Conservation (phyloP, 768 basidiomycete species). For the Dendrothele bispora region DNA sequence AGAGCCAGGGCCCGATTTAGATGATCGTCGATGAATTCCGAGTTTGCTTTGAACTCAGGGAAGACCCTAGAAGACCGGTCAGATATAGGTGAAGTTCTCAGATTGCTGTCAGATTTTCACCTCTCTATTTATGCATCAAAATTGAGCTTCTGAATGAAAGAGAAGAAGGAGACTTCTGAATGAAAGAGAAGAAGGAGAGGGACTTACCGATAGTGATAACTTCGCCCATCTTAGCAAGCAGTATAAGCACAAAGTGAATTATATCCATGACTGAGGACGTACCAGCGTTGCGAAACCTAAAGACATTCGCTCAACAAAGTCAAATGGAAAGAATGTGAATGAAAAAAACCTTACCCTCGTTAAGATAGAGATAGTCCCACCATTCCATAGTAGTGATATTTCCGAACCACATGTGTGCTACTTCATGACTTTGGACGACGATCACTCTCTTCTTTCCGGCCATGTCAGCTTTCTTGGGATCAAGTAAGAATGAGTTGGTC, state of each 20-base stretch:
- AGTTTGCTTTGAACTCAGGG: slow-evolving; percentile 66
- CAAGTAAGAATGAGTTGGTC: slow-evolving; percentile 62
- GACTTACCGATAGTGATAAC: slow-evolving; percentile 55
- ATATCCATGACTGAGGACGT: not conserved
- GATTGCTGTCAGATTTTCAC: slow-evolving; percentile 7
- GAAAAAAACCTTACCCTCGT: slow-evolving; percentile 40
- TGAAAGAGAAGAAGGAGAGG: too few species aligned
- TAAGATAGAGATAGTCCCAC: slow-evolving; percentile 59
- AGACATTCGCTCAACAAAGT: not conserved
- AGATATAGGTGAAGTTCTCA: slow-evolving; percentile 37
- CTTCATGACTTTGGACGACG: slow-evolving; percentile 61
- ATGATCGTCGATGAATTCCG: slow-evolving; percentile 57
- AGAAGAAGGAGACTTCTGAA: too few species aligned
- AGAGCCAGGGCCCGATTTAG: slow-evolving; percentile 57
- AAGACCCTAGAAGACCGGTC: slow-evolving; percentile 34
- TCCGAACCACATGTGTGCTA: slow-evolving; percentile 67
- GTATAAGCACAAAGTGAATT: not conserved
- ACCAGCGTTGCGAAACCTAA: slow-evolving; percentile 20
- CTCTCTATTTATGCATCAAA: too few species aligned
- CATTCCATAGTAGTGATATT: slow-evolving; percentile 72
- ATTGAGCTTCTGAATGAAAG: too few species aligned
- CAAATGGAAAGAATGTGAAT: not conserved
- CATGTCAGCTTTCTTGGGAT: slow-evolving; percentile 56
- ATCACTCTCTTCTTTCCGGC: slow-evolving; percentile 60
- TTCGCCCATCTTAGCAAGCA: slow-evolving; percentile 55